Conservation (phyloP, 805 yeast genomes). For the Kluyveromyces dobzhanskii region DNA sequence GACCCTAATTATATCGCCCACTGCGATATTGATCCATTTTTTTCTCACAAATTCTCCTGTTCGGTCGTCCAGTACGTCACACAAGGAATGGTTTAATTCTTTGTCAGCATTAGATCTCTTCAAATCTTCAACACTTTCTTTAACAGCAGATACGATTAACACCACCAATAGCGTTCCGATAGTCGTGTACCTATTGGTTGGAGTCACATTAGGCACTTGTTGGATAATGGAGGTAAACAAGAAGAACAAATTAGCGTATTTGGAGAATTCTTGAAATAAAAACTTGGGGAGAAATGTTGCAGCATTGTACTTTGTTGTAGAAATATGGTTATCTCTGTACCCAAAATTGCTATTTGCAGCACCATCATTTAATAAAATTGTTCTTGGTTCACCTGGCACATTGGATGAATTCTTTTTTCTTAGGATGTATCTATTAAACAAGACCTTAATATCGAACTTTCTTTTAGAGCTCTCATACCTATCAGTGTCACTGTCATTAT, state of each 20-base stretch:
- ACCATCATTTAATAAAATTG: conserved; percentile 60
- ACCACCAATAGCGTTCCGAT: conserved; percentile 85
- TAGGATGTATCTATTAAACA: conserved; percentile 30
- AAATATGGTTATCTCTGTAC: conserved; percentile 75
- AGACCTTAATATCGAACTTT: conserved; percentile 30
- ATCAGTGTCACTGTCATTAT: conserved; percentile 16
- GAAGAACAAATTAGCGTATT: conserved; percentile 92
- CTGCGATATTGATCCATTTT: conserved; percentile 81
- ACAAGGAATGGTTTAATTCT: conserved; percentile 75
- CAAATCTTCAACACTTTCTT: conserved; percentile 84
- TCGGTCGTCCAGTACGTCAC: conserved; percentile 49
- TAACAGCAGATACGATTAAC: conserved; percentile 80
- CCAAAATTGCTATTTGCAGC: conserved; percentile 44
- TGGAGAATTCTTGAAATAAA: conserved; percentile 91
- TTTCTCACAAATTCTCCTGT: conserved; percentile 55
- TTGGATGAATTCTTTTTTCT: conserved; percentile 20
- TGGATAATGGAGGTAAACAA: conserved; percentile 87
- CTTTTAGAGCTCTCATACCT: conserved; percentile 27
- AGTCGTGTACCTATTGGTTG: conserved; percentile 93
- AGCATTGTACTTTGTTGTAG: conserved; percentile 89
- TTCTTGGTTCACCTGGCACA: conserved; percentile 42
- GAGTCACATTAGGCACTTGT: conserved; percentile 94
- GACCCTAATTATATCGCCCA: conserved; percentile 85
- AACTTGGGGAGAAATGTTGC: conserved; percentile 94
- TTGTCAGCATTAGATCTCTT: conserved; percentile 83